phyloP scores from a whole-genome alignment of 305 asterid genomes.

The Fraxinus xanthoxyloides region DNA sequence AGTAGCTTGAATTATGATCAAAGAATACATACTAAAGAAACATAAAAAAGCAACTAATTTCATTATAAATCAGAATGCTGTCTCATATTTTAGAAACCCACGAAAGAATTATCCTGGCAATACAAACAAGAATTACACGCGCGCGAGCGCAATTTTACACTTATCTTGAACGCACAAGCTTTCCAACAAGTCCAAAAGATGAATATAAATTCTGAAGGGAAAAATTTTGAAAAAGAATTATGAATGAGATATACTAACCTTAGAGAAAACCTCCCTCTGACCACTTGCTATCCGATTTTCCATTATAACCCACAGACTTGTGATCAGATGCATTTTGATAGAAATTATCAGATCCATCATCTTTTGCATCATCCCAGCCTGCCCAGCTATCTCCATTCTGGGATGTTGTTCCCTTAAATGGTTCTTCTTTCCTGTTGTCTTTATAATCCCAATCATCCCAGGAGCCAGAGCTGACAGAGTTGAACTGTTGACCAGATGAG shows the following conservation, averaged over 20 bases:
- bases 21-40: background rate
- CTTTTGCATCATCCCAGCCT: background rate
- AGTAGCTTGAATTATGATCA: background rate
- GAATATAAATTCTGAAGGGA: background rate
- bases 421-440: background rate
- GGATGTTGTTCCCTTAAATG: background rate
- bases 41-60: background rate
- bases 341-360: background rate
- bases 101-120: background rate
- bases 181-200: background rate
- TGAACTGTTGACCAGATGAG: background rate
- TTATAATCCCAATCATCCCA: slow-evolving; percentile 21
- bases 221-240: background rate
- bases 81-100: background rate
- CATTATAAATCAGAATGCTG: background rate
- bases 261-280: background rate
- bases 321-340: background rate
- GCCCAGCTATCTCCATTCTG: background rate
- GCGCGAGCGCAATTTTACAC: background rate
- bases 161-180: background rate
- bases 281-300: background rate
- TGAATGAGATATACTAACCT: background rate
- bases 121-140: background rate
- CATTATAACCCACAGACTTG: background rate
- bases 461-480: slow-evolving; percentile 12